These are phyloP conservation scores for Tuber borchii DNA, from an alignment of 495 filamentous ascomycete genomes.

Conservation along the genomic window DNA sequence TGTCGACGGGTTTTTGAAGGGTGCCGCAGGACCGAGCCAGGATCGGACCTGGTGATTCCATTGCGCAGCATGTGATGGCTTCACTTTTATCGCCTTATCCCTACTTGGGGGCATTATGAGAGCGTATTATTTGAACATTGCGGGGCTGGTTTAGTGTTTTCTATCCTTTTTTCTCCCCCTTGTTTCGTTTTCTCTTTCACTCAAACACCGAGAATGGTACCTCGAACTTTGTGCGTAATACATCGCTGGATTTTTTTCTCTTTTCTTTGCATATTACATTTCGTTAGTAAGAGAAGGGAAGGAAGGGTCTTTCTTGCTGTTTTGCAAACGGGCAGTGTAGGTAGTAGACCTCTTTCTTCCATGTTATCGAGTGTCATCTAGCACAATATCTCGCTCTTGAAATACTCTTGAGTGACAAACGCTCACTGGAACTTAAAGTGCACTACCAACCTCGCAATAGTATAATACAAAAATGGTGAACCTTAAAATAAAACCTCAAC, in stretches of 20 bases:
- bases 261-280: not conserved
- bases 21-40: slow-evolving; percentile 9
- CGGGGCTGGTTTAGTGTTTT: not conserved
- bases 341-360: not conserved
- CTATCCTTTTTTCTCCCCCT: not conserved
- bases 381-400: not conserved
- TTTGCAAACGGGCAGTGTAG: not conserved
- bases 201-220: not conserved
- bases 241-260: not conserved
- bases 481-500: not conserved
- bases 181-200: not conserved
- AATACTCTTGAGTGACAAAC: not conserved
- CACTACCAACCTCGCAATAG: not conserved
- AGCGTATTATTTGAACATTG: not conserved
- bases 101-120: not conserved
- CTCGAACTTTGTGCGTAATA: not conserved
- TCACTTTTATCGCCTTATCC: not conserved
- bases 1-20: slow-evolving; percentile 32
- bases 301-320: not conserved
- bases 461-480: not conserved
- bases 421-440: not conserved
- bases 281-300: not conserved
- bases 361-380: not conserved
- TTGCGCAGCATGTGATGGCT: not conserved
- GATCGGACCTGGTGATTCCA: not conserved